Evolutionary conservation across 2,329 filamentous ascomycete genomes (phyloP), one percentile per base, ranked within the genome.

Genomic region (Xylariaceae sp.): DNA sequence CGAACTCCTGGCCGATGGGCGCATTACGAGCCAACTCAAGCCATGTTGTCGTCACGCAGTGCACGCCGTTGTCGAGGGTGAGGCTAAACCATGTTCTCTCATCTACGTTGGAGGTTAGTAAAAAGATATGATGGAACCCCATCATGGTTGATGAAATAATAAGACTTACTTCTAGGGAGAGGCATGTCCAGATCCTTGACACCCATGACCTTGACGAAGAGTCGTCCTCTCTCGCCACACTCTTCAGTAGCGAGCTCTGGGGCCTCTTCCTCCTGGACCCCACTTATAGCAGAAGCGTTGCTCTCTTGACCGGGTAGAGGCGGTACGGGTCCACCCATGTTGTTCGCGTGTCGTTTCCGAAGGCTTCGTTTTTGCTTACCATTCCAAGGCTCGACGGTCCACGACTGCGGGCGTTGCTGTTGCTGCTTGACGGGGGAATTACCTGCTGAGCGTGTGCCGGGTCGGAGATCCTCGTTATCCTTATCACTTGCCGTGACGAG

Each of bases 191-290:
- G 82, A 68, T 97, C 92, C 74, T 97, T 97, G 64, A 97, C 92
- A 50, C 93, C 92, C 73, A 97, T 88, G n/a, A 99, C 94, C 78
- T 99, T 99, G 66, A 99, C 92, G 69, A 99, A 99, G 1, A 99
- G 81, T 62, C 94, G 82, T 8, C 94, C 94, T 67, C 94, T 82
- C 75, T 99, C 94, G 60, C 87, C 88, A 56, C 86, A 90, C 60
- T 97, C 92, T 57, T 90, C 88, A 8, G 83, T 82, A 4, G 79
- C 75, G 48, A 78, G 73, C 59, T 88, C 82, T 3, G 79, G 76
- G 30, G 77, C 74, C 17, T 90, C 88, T 62, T 88, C 85, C 69
- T 96, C 92, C 2, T 82, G 78, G 15, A 91, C 81, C 4, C 86
- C 81, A 55, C 83, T 84, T 3, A 91, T 75, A 13, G 83, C 78